These are phyloP conservation scores for Gracilaria domingensis DNA, from an alignment of 23 red algal genomes.

Conservation along the genomic window DNA sequence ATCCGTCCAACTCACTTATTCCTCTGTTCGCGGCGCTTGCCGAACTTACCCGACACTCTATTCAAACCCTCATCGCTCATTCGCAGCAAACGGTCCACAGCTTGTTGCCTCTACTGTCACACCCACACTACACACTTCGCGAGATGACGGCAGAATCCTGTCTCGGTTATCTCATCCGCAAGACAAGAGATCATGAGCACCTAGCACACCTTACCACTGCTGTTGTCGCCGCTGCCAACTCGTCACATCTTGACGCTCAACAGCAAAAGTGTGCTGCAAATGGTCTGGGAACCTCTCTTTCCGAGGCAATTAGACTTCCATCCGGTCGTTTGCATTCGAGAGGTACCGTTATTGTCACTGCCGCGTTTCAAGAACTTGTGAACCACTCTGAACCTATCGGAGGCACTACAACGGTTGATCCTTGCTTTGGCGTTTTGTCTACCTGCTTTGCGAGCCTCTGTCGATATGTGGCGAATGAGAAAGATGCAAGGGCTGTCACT, in stretches of 20 bases:
- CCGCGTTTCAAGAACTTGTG: not conserved
- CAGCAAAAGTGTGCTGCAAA: slow-evolving; percentile 7
- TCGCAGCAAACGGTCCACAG: slow-evolving; percentile 20
- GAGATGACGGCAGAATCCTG: slow-evolving; percentile 80
- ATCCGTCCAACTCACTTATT: slow-evolving; percentile 52
- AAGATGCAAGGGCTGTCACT: slow-evolving; percentile 7
- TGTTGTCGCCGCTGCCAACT: slow-evolving; percentile 9
- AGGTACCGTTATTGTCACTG: slow-evolving; percentile 12
- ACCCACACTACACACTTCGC: slow-evolving; percentile 56
- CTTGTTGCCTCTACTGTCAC: slow-evolving; percentile 49
- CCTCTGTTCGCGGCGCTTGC: slow-evolving; percentile 60
- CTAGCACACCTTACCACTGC: not conserved
- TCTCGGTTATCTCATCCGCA: slow-evolving; percentile 70
- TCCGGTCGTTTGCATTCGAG: slow-evolving; percentile 57
- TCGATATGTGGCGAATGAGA: slow-evolving; percentile 29
- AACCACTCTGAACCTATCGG: not conserved
- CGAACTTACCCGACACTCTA: slow-evolving; percentile 16
- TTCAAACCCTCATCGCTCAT: slow-evolving; percentile 25
- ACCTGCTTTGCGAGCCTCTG: slow-evolving; percentile 43
- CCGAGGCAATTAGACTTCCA: slow-evolving; percentile 52
- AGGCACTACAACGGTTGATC: not conserved
- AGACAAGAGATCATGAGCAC: slow-evolving; percentile 43
- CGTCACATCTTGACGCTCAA: not conserved
- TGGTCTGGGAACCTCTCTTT: slow-evolving; percentile 55
- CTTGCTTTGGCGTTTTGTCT: slow-evolving; percentile 17